Conservation (phyloP, 805 yeast genomes). For the Barnettozyma siamensis region DNA sequence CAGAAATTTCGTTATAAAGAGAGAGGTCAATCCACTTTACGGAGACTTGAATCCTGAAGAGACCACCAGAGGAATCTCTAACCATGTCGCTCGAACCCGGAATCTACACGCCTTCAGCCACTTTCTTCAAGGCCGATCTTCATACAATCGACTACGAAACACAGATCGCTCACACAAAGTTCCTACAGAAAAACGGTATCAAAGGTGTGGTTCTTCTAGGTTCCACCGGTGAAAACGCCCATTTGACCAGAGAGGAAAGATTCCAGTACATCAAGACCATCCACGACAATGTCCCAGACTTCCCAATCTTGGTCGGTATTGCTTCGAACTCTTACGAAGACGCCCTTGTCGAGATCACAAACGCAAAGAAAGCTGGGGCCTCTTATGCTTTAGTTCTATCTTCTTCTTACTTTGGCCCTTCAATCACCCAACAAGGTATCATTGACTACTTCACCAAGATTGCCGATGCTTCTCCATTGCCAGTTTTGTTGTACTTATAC, state of each 20-base stretch:
- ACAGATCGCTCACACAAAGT: constrained; percentile 40
- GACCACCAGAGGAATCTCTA: too few relatives aligned
- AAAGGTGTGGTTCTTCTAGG: constrained; percentile 45
- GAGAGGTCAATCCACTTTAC: too few relatives aligned
- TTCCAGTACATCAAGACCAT: constrained; percentile 28
- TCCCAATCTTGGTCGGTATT: constrained; percentile 43
- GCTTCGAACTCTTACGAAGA: constrained; percentile 42
- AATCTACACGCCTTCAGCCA: constrained; percentile 48
- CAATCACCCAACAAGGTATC: constrained; percentile 40
- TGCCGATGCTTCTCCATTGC: constrained; percentile 34
- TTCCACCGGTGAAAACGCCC: constrained; percentile 52
- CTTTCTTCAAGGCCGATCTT: constrained; percentile 41
- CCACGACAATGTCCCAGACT: constrained; percentile 33
- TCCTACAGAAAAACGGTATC: constrained; percentile 38
- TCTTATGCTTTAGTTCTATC: constrained; percentile 36
- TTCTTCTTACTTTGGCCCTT: constrained; percentile 43
- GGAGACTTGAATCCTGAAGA: too few relatives aligned
- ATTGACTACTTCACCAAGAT: constrained; percentile 36
- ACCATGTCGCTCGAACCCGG: constrained; percentile 31
- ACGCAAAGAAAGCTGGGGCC: constrained; percentile 35
- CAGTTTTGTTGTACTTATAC: constrained; percentile 37
- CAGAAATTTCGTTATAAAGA: too few relatives aligned
- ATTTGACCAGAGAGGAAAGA: constrained; percentile 42
- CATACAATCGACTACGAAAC: constrained; percentile 39
- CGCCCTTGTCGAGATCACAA: constrained; percentile 35